A percentile compares a stretch with the other conserved stretches of the same genome.
phyloP scores from a whole-genome alignment of 257 asterid genomes.

The Sherardia arvensis region DNA sequence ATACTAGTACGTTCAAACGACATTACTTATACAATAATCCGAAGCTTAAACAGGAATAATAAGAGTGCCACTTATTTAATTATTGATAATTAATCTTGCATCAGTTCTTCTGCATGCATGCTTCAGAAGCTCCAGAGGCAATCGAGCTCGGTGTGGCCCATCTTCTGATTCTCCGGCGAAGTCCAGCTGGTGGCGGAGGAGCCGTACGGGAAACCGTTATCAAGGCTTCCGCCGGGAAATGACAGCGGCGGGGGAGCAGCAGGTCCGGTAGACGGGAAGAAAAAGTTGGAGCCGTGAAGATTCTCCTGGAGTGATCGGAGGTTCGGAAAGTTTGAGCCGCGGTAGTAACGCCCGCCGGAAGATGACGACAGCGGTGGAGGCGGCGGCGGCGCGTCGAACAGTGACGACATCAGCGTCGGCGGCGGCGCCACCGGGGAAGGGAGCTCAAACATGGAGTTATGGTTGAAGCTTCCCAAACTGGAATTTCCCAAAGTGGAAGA shows the following conservation, averaged over 20 bases:
- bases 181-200: slow-evolving; percentile 32
- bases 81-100: neutral
- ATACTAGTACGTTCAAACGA: no score
- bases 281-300: slow-evolving; percentile 47
- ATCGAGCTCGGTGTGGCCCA: slow-evolving; percentile 57
- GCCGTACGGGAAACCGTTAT: slow-evolving; percentile 12
- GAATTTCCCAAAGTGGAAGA: slow-evolving; percentile 21
- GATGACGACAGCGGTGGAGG: no score
- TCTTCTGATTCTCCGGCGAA: slow-evolving; percentile 35
- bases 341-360: no score
- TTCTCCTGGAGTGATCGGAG: slow-evolving; percentile 59
- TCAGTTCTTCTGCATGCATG: neutral
- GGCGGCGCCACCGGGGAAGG: slow-evolving; percentile 7
- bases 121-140: slow-evolving; percentile 64
- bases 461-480: slow-evolving; percentile 29
- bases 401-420: slow-evolving; percentile 11
- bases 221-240: slow-evolving; percentile 17
- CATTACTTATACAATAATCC: neutral
- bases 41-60: neutral
- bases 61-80: no score
- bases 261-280: slow-evolving; percentile 21
- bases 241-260: slow-evolving; percentile 30
- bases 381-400: slow-evolving; percentile 22
- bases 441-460: slow-evolving; percentile 30
- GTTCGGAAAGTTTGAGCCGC: slow-evolving; percentile 38